Evolutionary conservation across 2,329 filamentous ascomycete species (phyloP), one percentile per base, ranked within the genome.

Genomic region (Talaromyces sp.): DNA sequence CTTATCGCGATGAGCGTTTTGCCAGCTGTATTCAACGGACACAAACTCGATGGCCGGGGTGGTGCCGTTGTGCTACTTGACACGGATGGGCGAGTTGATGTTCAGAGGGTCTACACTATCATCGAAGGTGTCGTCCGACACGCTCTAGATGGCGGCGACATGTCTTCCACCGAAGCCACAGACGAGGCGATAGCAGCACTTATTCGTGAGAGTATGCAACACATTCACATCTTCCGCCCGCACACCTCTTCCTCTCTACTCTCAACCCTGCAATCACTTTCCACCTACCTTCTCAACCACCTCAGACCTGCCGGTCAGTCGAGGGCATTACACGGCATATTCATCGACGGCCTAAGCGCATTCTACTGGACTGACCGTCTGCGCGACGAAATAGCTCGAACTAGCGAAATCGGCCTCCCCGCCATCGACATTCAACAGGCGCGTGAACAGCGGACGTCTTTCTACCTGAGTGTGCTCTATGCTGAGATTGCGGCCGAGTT

Each of bases 141-240:
- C 27, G 69, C 57, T 27, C n/a, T 70, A 3, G 60, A 64, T 8
- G 49, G 52, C 11, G 65, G 66, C 10, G 43, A 39, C 9, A 37
- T 31, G 39, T 31, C 41, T 2, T 16, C 39, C 3, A 24, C n/a
- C 16, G 24, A 65, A 11, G 9, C 31, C 43, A 47, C 24, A 47
- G 19, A 22, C 31, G 45, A 52, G 9, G 5, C 9, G 7, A 47
- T 73, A 2, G 70, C 72, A 35, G 61, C 67, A 10, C 67, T 80
- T 1, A 65, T 86, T 14, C 66, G 69, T n/a, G 69, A 69, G 24
- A 74, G 79, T 3, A 75, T 89, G 0, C 70, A 75, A 33, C 86
- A 89, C 69, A 73, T 89, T 43, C 86, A 89, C 72, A 77, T 89
- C 66, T 85, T 87, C 75, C 81, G 77, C 2, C 85, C 86, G 0